A percentile compares a stretch with the other conserved stretches of the same genome.
These are phyloP conservation scores for Styphnolobium japonicum DNA, from an alignment of 306 rosid genomes.

Conservation along the genomic window DNA sequence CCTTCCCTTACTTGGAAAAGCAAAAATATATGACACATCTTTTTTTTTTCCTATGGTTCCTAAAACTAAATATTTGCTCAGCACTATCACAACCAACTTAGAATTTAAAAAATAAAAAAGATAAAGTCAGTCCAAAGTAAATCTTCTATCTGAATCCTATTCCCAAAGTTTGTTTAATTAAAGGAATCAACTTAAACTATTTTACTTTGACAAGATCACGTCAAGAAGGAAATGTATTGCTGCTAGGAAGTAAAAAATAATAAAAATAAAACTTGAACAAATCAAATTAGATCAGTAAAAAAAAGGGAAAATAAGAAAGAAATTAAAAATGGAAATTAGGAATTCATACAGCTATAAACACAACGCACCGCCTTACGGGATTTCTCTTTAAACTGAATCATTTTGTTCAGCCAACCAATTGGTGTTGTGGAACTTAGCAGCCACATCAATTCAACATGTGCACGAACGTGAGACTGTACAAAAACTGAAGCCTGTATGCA, in stretches of 20 bases:
- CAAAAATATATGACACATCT: not conserved
- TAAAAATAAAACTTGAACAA: not conserved
- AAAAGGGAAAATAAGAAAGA: not conserved
- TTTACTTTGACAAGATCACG: not conserved
- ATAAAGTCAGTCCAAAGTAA: not conserved
- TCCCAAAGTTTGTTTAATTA: not conserved
- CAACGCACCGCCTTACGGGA: constrained; percentile 96
- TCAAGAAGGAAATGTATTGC: constrained; percentile 8
- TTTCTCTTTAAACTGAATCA: constrained; percentile 99
- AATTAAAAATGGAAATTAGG: constrained; percentile 25
- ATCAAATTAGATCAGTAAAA: constrained; percentile 19
- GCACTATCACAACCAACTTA: not conserved
- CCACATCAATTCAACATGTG: constrained; percentile 98
- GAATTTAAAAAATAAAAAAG: not conserved
- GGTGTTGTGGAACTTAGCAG: constrained; percentile 83
- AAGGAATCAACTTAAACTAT: constrained; percentile 9
- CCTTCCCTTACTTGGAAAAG: not conserved
- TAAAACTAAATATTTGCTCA: not conserved
- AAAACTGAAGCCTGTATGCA: constrained; percentile 82
- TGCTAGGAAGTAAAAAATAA: not conserved
- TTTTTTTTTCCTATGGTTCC: not conserved
- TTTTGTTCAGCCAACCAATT: constrained; percentile 88
- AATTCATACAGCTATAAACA: constrained; percentile 56
- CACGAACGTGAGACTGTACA: constrained; percentile 96
- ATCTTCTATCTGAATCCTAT: not conserved